Conservation (phyloP, 1,284 basidiomycete species). For the Vanrija sp. region DNA sequence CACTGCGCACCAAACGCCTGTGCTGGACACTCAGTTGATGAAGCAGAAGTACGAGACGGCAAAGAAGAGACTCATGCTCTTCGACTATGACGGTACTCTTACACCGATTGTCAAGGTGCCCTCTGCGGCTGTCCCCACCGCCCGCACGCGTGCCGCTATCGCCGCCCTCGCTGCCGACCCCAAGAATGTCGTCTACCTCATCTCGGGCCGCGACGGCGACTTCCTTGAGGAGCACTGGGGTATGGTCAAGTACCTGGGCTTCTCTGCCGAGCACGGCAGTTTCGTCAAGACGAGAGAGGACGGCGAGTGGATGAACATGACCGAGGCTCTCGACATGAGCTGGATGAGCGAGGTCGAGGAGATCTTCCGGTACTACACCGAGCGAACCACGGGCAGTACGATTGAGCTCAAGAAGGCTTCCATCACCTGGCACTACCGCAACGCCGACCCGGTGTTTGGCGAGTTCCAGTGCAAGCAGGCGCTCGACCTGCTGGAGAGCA, state of each 20-base stretch:
- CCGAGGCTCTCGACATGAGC: conserved; percentile 87
- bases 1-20: conserved; percentile 80
- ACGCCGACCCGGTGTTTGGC: conserved; percentile 92
- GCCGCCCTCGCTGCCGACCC: conserved; percentile 70
- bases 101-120: conserved; percentile 96
- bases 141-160: conserved; percentile 71
- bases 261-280: conserved; percentile 94
- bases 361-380: conserved; percentile 94
- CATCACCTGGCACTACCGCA: conserved; percentile 97
- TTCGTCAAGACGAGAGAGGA: conserved; percentile 75
- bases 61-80: conserved; percentile 82
- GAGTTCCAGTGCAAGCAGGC: conserved; percentile 93
- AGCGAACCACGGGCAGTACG: conserved; percentile 90
- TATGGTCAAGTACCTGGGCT: conserved; percentile 74
- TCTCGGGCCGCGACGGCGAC: conserved; percentile 89
- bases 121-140: conserved; percentile 77
- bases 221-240: conserved; percentile 92
- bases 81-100: conserved; percentile 97
- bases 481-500: conserved; percentile 92
- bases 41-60: conserved; percentile 65
- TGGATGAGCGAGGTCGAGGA: conserved; percentile 96
- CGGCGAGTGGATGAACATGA: conserved; percentile 79
- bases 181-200: conserved; percentile 89
- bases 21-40: conserved; percentile 66
- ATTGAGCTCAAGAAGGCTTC: conserved; percentile 96